Evolutionary conservation across 345 rosid genomes (phyloP).

Genomic region (Brassica carinata): DNA sequence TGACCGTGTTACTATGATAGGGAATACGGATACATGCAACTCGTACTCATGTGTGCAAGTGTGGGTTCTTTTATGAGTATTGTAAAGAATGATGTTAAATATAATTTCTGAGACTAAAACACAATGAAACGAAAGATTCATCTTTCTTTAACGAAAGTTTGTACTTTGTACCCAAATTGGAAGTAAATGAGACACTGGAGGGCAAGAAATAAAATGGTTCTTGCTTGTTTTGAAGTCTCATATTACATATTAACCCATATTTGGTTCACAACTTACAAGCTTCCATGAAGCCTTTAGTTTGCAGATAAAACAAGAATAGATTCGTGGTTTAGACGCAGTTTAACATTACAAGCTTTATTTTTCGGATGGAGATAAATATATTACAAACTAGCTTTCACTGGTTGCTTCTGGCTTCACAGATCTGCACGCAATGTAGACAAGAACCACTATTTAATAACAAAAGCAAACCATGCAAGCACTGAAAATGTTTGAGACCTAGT

Average conservation of each 20-base stretch:
- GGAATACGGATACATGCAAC: background rate
- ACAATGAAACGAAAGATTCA: background rate
- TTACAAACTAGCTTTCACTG: conserved; percentile 30
- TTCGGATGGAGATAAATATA: background rate
- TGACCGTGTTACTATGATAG: background rate
- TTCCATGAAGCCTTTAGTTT: conserved; percentile 23
- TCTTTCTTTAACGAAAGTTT: background rate
- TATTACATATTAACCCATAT: conserved; percentile 3
- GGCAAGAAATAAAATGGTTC: background rate
- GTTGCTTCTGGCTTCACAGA: conserved; percentile 14
- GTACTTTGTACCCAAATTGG: background rate
- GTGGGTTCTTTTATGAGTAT: background rate
- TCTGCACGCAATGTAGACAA: conserved; percentile 23
- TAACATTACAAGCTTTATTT: conserved; percentile 34
- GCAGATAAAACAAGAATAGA: conserved; percentile 20
- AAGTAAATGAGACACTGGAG: background rate
- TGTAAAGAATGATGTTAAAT: background rate
- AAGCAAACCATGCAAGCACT: background rate
- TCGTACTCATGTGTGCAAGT: background rate
- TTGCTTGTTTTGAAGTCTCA: conserved; percentile 4
- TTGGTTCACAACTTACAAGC: conserved; percentile 21
- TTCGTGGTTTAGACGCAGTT: conserved; percentile 22
- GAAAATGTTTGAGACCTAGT: background rate
- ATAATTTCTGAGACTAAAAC: background rate
- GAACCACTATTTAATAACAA: conserved; percentile 14